Conservation (phyloP, 2,329 filamentous ascomycete genomes). For the Venturia aucupariae region DNA sequence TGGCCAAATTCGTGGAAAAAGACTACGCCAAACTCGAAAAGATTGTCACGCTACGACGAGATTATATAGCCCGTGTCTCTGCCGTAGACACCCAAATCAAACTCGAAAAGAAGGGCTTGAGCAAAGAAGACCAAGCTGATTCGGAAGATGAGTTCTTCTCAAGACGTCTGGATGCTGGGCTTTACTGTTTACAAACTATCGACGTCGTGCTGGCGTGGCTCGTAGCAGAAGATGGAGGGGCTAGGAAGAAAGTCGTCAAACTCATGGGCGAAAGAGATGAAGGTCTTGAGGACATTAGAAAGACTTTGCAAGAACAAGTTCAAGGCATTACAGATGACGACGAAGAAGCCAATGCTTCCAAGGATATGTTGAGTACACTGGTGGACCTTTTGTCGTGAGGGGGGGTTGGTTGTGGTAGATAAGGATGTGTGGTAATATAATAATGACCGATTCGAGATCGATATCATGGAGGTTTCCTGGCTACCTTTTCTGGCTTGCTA, state of each 20-base stretch:
- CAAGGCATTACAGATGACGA: conserved; percentile 47
- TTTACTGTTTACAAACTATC: conserved; percentile 74
- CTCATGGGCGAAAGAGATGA: conserved; percentile 62
- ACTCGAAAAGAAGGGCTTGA: conserved; percentile 45
- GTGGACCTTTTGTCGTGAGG: conserved; percentile 33
- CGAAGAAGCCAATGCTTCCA: conserved; percentile 38
- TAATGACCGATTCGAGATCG: neutral
- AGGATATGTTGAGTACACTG: conserved; percentile 58
- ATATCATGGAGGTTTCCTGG: neutral
- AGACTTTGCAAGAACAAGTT: conserved; percentile 61
- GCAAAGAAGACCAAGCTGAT: conserved; percentile 51
- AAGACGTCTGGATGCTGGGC: conserved; percentile 67
- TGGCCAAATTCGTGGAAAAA: conserved; percentile 94
- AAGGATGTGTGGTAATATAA: neutral
- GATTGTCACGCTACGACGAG: conserved; percentile 60
- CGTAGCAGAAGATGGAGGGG: conserved; percentile 76
- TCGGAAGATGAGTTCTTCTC: conserved; percentile 65
- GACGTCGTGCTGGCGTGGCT: conserved; percentile 87
- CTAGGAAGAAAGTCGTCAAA: conserved; percentile 52
- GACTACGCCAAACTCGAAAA: conserved; percentile 77
- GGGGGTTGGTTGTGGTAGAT: neutral
- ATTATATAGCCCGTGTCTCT: conserved; percentile 56
- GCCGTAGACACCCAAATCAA: conserved; percentile 55
- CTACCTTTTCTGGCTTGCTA: neutral
- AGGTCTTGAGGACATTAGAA: conserved; percentile 51